These are phyloP conservation scores for Termitomyces sp. DNA, from an alignment of 768 basidiomycete species.

Conservation along the genomic window DNA sequence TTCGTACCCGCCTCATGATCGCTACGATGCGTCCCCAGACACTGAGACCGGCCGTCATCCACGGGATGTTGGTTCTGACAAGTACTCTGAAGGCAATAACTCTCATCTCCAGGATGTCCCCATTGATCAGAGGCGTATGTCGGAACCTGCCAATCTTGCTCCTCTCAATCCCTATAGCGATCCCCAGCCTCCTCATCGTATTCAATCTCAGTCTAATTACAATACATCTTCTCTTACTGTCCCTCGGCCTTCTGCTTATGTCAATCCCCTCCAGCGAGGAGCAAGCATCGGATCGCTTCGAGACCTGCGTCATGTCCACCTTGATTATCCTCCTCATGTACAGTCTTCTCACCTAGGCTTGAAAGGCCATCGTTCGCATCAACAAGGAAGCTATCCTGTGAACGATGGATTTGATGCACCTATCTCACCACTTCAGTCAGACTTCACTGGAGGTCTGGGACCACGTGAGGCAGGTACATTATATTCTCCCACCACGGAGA, in stretches of 20 bases:
- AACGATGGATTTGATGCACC: constrained; percentile 37
- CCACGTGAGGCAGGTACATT: constrained; percentile 24
- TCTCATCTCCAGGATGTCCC: constrained; percentile 28
- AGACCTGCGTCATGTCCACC: constrained; percentile 34
- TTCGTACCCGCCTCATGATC: constrained; percentile 35
- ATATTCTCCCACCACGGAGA: constrained; percentile 41
- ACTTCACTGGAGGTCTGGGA: constrained; percentile 38
- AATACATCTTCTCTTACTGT: constrained; percentile 24
- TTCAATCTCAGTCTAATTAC: constrained; percentile 37
- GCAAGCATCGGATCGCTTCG: constrained; percentile 39
- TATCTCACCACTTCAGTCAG: constrained; percentile 49
- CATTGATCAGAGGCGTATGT: constrained; percentile 63
- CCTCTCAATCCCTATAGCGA: constrained; percentile 33
- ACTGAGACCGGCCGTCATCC: constrained; percentile 32
- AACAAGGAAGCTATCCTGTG: constrained; percentile 26
- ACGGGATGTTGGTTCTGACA: constrained; percentile 26
- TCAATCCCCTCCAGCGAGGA: constrained; percentile 41
- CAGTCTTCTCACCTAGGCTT: constrained; percentile 23
- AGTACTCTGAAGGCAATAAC: constrained; percentile 29
- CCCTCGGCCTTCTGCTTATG: constrained; percentile 29
- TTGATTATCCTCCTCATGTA: constrained; percentile 26
- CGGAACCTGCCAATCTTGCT: constrained; percentile 50
- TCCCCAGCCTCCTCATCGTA: constrained; percentile 25
- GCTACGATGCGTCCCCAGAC: constrained; percentile 27
- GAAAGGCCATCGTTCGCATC: constrained; percentile 28